Conservation (phyloP, 495 filamentous ascomycete genomes). For the Penicillium chermesinum region DNA sequence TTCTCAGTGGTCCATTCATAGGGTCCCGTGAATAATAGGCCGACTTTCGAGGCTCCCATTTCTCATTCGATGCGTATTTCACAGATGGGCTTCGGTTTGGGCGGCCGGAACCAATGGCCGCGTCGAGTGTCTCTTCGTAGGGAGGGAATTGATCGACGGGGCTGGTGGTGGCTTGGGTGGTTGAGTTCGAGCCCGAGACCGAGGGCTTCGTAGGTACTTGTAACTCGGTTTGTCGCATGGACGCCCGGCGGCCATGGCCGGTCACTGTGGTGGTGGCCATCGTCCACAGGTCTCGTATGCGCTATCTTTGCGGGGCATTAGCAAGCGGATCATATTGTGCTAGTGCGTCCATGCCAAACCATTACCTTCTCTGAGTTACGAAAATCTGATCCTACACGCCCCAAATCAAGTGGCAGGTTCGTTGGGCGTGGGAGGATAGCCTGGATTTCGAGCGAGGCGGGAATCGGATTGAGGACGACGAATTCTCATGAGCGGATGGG, state of each 20-base stretch:
- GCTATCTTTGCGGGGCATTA: not conserved
- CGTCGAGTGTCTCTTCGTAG: conserved; percentile 35
- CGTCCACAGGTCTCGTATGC: conserved; percentile 1
- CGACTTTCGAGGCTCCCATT: conserved; percentile 37
- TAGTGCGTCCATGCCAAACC: no score
- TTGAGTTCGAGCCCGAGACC: conserved; percentile 3
- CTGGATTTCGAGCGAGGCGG: not conserved
- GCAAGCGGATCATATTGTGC: no score
- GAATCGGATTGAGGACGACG: conserved; percentile 28
- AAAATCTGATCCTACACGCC: no score
- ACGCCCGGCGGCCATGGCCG: conserved; percentile 41
- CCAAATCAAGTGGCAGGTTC: no score
- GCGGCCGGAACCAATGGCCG: conserved; percentile 20
- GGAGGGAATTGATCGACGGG: conserved; percentile 43
- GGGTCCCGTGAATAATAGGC: conserved; percentile 29
- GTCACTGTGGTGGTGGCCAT: conserved; percentile 45
- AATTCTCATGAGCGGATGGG: conserved; percentile 32
- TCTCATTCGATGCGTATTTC: conserved; percentile 30
- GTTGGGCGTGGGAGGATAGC: not conserved
- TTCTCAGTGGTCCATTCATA: conserved; percentile 40
- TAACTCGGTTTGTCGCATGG: conserved; percentile 39
- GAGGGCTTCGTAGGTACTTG: conserved; percentile 27
- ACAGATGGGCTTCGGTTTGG: conserved; percentile 23
- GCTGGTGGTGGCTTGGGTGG: conserved; percentile 33
- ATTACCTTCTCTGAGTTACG: no score